These are phyloP conservation scores for Verticillium zaregamsianum DNA, from an alignment of 2,329 filamentous ascomycete genomes.

Conservation along the genomic window DNA sequence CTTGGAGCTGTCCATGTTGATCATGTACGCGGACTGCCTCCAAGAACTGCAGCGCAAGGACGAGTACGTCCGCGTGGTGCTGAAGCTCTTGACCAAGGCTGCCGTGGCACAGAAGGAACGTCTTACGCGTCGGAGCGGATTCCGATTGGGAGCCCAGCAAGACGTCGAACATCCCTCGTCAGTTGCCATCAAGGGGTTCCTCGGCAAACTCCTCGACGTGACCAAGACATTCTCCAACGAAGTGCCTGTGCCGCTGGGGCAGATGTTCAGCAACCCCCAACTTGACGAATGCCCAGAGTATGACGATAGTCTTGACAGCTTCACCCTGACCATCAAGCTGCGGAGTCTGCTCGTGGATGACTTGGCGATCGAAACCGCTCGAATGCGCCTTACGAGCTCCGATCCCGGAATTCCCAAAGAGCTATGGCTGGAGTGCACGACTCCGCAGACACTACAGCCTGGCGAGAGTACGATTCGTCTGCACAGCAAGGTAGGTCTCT, in stretches of 20 bases:
- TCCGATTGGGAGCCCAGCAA: constrained; percentile 8
- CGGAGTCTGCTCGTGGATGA: constrained; percentile 69
- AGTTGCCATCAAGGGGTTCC: constrained; percentile 39
- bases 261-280: constrained; percentile 68
- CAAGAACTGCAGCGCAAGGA: constrained; percentile 71
- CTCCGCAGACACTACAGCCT: constrained; percentile 38
- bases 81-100: constrained; percentile 70
- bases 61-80: constrained; percentile 71
- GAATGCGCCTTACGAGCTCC: constrained; percentile 57
- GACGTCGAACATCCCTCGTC: constrained; percentile 22
- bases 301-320: constrained; percentile 68
- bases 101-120: constrained; percentile 50
- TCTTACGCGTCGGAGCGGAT: constrained; percentile 30
- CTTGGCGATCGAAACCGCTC: constrained; percentile 61
- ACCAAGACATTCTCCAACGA: constrained; percentile 48
- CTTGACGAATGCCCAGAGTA: constrained; percentile 68
- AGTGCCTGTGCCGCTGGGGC: constrained; percentile 62
- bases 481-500: constrained; percentile 27
- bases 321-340: constrained; percentile 64
- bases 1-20: constrained; percentile 77
- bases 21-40: constrained; percentile 81
- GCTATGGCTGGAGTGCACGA: constrained; percentile 55
- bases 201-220: constrained; percentile 42
- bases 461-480: constrained; percentile 41
- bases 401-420: constrained; percentile 58